Evolutionary conservation across 352 stramenopile genomes (phyloP).

Genomic region (Globisporangium paddicum): DNA sequence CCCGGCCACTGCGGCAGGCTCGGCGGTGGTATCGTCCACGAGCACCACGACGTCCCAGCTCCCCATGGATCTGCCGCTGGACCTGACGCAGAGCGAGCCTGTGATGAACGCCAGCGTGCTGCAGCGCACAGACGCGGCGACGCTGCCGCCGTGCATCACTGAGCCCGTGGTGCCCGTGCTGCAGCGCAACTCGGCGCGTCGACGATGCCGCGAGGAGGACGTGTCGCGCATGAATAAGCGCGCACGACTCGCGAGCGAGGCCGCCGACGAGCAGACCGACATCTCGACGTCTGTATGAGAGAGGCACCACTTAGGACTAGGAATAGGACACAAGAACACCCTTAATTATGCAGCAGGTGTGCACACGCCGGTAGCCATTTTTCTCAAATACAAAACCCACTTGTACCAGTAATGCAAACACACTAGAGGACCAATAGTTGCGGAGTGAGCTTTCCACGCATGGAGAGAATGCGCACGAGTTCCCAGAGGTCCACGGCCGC

Average conservation of each 20-base stretch:
- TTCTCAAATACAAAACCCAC: constrained; percentile 18
- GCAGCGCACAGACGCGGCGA: constrained; percentile 37
- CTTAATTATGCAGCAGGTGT: constrained; percentile 5
- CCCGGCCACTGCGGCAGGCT: neutral
- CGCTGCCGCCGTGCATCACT: constrained; percentile 48
- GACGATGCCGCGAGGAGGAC: constrained; percentile 51
- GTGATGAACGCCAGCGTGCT: constrained; percentile 81
- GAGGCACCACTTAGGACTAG: no score
- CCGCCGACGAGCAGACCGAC: constrained; percentile 44
- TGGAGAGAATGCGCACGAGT: constrained; percentile 56
- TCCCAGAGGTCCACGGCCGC: constrained; percentile 65
- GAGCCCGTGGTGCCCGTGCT: constrained; percentile 68
- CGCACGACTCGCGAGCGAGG: constrained; percentile 33
- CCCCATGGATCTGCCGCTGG: constrained; percentile 42
- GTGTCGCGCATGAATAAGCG: constrained; percentile 46
- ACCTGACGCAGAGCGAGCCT: constrained; percentile 43
- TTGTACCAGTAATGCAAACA: constrained; percentile 20
- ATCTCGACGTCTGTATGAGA: constrained; percentile 42
- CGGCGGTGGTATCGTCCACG: neutral
- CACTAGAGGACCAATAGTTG: constrained; percentile 16
- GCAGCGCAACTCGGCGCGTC: constrained; percentile 57
- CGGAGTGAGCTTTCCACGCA: constrained; percentile 39
- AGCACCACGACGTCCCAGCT: constrained; percentile 14
- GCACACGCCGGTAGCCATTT: neutral
- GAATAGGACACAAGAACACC: constrained; percentile 1